These are phyloP conservation scores for Acacia crassicarpa DNA, from an alignment of 306 rosid species.

Conservation along the genomic window DNA sequence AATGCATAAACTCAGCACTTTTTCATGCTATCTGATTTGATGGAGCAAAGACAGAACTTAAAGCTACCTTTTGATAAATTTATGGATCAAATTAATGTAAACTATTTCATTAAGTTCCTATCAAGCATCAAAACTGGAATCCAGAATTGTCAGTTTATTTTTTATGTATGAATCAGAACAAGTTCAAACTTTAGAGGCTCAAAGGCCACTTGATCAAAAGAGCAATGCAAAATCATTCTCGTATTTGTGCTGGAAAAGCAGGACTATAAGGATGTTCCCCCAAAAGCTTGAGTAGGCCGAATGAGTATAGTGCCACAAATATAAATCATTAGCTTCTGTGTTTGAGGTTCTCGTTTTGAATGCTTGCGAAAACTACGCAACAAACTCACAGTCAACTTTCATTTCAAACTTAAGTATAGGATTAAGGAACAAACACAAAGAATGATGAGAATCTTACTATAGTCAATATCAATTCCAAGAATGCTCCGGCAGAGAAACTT, in stretches of 20 bases:
- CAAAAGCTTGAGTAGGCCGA: slow-evolving; percentile 7
- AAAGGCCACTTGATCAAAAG: not conserved
- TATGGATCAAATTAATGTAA: not conserved
- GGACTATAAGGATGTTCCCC: not conserved
- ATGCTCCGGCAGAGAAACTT: slow-evolving; percentile 75
- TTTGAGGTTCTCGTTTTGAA: slow-evolving; percentile 3
- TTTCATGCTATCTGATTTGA: slow-evolving; percentile 8
- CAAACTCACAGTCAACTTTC: not conserved
- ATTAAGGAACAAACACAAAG: slow-evolving; percentile 10
- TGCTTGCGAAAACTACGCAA: not conserved
- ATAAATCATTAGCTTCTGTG: not conserved
- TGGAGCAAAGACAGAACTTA: slow-evolving; percentile 13
- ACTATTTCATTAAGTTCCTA: slow-evolving; percentile 14
- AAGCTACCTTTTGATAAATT: slow-evolving; percentile 9
- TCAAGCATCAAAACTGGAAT: slow-evolving; percentile 2
- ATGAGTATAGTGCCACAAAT: not conserved
- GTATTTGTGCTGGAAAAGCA: not conserved
- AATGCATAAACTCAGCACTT: slow-evolving; percentile 9
- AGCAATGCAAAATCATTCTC: not conserved
- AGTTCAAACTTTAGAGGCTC: not conserved
- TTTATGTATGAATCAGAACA: not conserved
- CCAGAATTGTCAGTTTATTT: not conserved
- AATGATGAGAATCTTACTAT: slow-evolving; percentile 54
- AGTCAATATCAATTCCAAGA: slow-evolving; percentile 88
- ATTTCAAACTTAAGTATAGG: not conserved